Base-by-base conservation (phyloP, 306 rosid species). In the Acacia crassicarpa region DNA sequence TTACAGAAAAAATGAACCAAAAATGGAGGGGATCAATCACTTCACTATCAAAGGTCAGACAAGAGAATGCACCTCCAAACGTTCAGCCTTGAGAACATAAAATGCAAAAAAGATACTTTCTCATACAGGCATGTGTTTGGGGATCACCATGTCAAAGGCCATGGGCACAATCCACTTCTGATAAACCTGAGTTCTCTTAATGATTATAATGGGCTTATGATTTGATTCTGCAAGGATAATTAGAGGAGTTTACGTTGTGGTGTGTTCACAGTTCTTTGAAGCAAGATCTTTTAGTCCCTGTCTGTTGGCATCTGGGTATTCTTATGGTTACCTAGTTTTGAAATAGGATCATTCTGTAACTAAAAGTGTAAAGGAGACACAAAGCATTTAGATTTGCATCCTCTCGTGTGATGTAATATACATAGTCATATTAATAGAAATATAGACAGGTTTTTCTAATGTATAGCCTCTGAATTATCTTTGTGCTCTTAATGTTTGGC, bases 61-160 rank as follows among this genome's bases (percentile, higher is more conserved):
- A 45, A 67, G 94, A 91, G 81, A 91, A 91, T 82, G 80, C 80
- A 48, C 83, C 91, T 80, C 94, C 90, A 66, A 88, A 89, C 71
- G 85, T 90, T 86, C 86, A 76, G 83, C 81, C 65, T 67, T 85
- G 78, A 89, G 32, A 51, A 19, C 61, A 41, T 4, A 10, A 10
- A 58, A 58, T 8, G 6, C 73, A 9, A 46, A 19, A 22, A 40
- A 62, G 72, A 45, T 6, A 19, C 19, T 22, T 25, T 41, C 51
- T 68, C 49, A 62, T 32, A 0, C 22, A 35, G 59, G 83, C 62
- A 13, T 27, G 53, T 15, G 58, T 56, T 23, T 32, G n/a, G 65
- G 79, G 68, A 53, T 32, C 48, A 30, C 41, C 9, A 25, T 27
- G 49, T 51, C 54, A 19, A 63, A 53, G 27, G 46, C 20, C 1